Evolutionary conservation across 2,329 filamentous ascomycete genomes (phyloP).

Genomic region (Metarhizium humberi): DNA sequence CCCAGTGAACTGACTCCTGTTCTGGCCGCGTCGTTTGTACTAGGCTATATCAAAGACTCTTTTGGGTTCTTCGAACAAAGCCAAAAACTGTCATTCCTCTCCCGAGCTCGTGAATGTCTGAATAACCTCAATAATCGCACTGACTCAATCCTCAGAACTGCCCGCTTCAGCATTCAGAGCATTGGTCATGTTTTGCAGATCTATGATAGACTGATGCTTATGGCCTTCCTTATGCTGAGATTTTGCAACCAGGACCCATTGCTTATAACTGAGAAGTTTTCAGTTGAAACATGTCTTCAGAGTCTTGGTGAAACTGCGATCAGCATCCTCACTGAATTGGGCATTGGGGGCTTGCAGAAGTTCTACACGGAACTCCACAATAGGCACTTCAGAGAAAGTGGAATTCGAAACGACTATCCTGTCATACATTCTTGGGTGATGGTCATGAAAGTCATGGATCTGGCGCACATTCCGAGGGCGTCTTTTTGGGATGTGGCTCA

Average conservation of each 20-base stretch:
- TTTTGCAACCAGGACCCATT: conserved; percentile 30
- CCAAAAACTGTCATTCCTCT: conserved; percentile 30
- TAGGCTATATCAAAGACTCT: conserved; percentile 36
- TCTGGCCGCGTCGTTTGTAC: conserved; percentile 33
- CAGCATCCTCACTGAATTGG: conserved; percentile 30
- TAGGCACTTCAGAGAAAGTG: conserved; percentile 36
- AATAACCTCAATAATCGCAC: conserved; percentile 28
- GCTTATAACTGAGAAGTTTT: conserved; percentile 26
- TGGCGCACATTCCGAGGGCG: conserved; percentile 37
- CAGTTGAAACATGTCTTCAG: conserved; percentile 40
- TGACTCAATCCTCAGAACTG: conserved; percentile 7
- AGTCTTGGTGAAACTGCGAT: conserved; percentile 28
- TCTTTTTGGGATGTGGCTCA: conserved; percentile 54
- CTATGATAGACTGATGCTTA: conserved; percentile 21
- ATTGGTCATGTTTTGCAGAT: conserved; percentile 13
- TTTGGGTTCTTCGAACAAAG: conserved; percentile 28
- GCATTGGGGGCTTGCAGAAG: conserved; percentile 32
- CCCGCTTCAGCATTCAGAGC: neutral
- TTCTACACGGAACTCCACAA: conserved; percentile 40
- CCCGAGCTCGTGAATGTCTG: conserved; percentile 34
- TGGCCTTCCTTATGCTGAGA: conserved; percentile 28
- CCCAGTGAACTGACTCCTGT: conserved; percentile 10
- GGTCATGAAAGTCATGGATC: conserved; percentile 43
- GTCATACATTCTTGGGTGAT: conserved; percentile 48
- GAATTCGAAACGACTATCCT: conserved; percentile 38